Base-by-base conservation (phyloP, 2,329 filamentous ascomycete genomes). In the Pseudofabraea citricarpa region DNA sequence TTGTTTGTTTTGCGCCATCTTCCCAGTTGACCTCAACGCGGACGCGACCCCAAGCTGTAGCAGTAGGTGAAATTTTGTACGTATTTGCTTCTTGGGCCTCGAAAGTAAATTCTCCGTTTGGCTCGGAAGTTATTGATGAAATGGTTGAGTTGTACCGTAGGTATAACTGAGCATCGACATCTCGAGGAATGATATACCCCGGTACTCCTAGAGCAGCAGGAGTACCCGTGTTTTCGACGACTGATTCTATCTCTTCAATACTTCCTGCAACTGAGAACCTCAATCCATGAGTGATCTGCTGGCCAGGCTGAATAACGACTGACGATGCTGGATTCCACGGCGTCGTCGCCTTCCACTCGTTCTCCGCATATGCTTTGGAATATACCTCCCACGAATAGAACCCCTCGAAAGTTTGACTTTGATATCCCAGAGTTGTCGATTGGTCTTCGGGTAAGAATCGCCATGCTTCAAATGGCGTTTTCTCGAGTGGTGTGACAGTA, bases 331-430 rank as follows among this genome's bases (percentile, higher is more conserved):
- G 29, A 50, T 81, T 82, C 79, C 79, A 82, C 0, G 77, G 76
- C 2, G 64, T 55, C 1, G 58, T 62, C 1, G 44, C 54, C 1
- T 62, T 65, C 78, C 77, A 82, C 51, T 81, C 75, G 0, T 70
- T 70, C 46, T 79, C 72, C 0, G 73, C 73, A 60, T 70, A 81
- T 0, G 76, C 76, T 43, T 70, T 66, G 10, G 67, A 72, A 40
- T 75, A 64, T 0, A 73, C 67, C 50, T 79, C 72, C 76, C 76
- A 82, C 50, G 79, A 75, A 46, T 81, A 82, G 47, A 76, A 71
- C 1, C 77, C 77, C 52, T 82, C 77, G 46, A 76, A 82, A 0
- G 70, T 74, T 50, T 81, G 77, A 36, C 69, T 73, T 5, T 63
- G 65, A 52, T 80, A 79, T 8, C 49, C 54, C 0, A 67, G 66